A percentile compares a stretch with the other conserved stretches of the same genome.
Conservation (phyloP, 108 stramenopile genomes). For the Nitzschia inconspicua region DNA sequence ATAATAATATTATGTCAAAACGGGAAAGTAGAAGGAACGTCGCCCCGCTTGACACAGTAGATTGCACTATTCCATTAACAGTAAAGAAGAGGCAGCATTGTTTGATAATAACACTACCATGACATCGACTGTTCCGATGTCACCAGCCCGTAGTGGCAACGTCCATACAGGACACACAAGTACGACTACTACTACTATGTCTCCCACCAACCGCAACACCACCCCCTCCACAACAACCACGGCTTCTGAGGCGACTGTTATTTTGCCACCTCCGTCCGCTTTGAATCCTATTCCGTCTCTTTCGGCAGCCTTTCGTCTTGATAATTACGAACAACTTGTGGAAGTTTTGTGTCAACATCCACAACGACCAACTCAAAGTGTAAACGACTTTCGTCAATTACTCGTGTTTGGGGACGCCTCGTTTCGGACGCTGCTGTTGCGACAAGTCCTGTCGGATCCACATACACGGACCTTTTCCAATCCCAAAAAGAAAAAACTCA, state of each 20-base stretch:
- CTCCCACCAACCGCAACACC: not conserved
- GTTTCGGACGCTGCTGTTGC: slow-evolving; percentile 42
- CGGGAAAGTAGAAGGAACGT: too few relatives aligned
- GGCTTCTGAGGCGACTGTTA: slow-evolving; percentile 29
- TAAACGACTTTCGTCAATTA: slow-evolving; percentile 24
- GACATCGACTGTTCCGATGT: not conserved
- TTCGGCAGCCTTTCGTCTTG: slow-evolving; percentile 44
- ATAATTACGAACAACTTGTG: slow-evolving; percentile 48
- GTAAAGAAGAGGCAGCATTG: too few relatives aligned
- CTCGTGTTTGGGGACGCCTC: slow-evolving; percentile 46
- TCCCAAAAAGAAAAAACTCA: slow-evolving; percentile 14
- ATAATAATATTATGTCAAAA: too few relatives aligned
- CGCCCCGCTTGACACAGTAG: too few relatives aligned
- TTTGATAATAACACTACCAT: not conserved
- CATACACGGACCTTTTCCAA: slow-evolving; percentile 26
- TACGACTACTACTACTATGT: too few relatives aligned
- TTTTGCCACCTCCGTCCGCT: slow-evolving; percentile 45
- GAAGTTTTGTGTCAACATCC: slow-evolving; percentile 21
- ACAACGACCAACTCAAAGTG: not conserved
- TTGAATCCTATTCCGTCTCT: slow-evolving; percentile 50
- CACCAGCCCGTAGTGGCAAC: too few relatives aligned
- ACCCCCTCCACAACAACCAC: not conserved
- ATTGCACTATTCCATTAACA: too few relatives aligned
- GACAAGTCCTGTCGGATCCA: slow-evolving; percentile 54
- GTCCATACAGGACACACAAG: too few relatives aligned